Evolutionary conservation across 257 asterid species (phyloP), one percentile per base, ranked within the genome.

Genomic region (Solanum stenotomum): DNA sequence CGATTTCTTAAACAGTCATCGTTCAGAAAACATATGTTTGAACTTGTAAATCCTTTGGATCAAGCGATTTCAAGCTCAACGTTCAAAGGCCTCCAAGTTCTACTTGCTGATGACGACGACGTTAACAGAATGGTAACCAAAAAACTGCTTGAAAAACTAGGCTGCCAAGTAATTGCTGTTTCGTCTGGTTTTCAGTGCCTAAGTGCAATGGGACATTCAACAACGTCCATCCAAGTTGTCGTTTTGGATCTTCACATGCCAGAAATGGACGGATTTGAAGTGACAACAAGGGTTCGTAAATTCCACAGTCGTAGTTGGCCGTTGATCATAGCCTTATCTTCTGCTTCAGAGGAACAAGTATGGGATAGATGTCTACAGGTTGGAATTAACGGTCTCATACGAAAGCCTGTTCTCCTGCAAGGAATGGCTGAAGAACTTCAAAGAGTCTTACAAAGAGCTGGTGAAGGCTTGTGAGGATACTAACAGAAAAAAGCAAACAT

Each of bases 161-260:
- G 93, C n/a, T 90, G 94, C 89, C 91, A 88, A 40, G 94, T 92
- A 49, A 78, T 88, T 2, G 85, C 93, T 9, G 93, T 92, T 70
- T 87, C 92, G 10, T 88, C 92, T 2, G 92, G 94, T 70, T 90
- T 90, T 63, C 88, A 90, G 22, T 92, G 93, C 89, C 29, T 92
- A 72, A 92, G 88, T 14, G 91, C 91, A 38, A 90, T 92, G 3
- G 89, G 89, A n/a, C 90, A 91, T 35, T 85, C 92, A 10, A 87
- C 89, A 22, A 87, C 91, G 2, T 27, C 83, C 15, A 89, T 82
- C 76, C 90, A 88, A 82, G 86, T 92, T n/a, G 92, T 92, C n/a
- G 22, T 92, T 31, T 78, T 92, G 88, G 94, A 92, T 59, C 90
- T 92, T 90, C 93, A 92, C 82, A 90, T 92, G 94, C 90, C 92